Evolutionary conservation across 2,329 filamentous ascomycete species (phyloP), one percentile per base, ranked within the genome.

Genomic region (Colletotrichum sp.): DNA sequence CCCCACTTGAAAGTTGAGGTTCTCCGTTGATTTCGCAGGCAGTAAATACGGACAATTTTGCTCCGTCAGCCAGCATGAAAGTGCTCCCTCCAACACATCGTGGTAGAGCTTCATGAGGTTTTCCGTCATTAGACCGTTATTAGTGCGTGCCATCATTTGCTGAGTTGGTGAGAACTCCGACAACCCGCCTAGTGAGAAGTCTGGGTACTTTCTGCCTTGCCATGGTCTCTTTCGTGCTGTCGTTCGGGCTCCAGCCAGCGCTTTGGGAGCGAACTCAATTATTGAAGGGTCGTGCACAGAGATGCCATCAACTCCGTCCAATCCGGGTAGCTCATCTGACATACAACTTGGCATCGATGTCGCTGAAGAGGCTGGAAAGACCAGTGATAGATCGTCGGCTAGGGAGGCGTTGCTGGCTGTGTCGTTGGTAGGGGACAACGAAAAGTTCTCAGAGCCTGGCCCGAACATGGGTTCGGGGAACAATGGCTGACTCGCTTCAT

Each of bases 21-120:
- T 21, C 26, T 57, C 39, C 18, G 72, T 6, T 8, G 55, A 32
- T n/a, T 26, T 63, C 8, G 32, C 4, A 6, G 59, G 44, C 7
- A 5, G 5, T 2, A 76, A 15, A 78, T 90, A 90, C 1, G 89
- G 89, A 70, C 89, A 91, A 4, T 88, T 90, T 63, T 85, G 84
- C 76, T 90, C 89, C 0, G 88, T 89, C 21, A 90, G 78, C 89
- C 89, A 91, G 79, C 89, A 90, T 3, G 88, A 87, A 8, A 90
- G 80, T 15, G 87, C 88, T 78, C 89, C 87, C 77, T 90, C 89
- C 77, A 90, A 84, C 34, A 88, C 89, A 76, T 90, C 88, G 77
- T 90, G 89, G 79, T 90, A 91, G 39, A 90, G 87, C 60, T 84
- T 85, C 67, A 90, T 81, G 21, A 90, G 81, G 16, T 81, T 85